Evolutionary conservation across 306 rosid species (phyloP), one percentile per base, ranked within the genome.

Genomic region (Crotalaria pallida): DNA sequence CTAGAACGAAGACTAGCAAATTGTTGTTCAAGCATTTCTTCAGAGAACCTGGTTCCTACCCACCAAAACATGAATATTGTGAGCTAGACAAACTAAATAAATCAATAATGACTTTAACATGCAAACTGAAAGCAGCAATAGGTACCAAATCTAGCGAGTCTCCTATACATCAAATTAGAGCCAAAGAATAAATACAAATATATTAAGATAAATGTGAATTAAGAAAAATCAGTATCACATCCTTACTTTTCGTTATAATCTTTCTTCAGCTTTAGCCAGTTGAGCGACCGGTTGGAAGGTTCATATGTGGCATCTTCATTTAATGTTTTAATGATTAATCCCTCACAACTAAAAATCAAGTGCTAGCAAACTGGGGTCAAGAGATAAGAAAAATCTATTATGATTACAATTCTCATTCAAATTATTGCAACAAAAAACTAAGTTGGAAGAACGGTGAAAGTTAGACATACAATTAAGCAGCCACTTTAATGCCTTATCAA

Each of bases 61-160:
- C 61, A 77, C 34, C 65, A 31, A 23, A 43, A 65, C 21, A 61
- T 69, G 23, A 64, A 67, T 29, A 52, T 75, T 79, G 34, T 15
- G 3, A 64, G 70, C 77, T 53, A 65, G 72, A 61, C 3, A 26
- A 26, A 26, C 3, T 1, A 26, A 1, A 26, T 1, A 26, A 26
- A 26, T 26, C 29, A 26, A 3, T 26, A 26, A 26, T 26, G 29
- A 26, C 29, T n/a, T 26, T 26, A 26, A 26, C 29, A 26, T 26
- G 29, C 1, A 26, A 26, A n/a, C n/a, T n/a, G 64, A 93, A 93
- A 68, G 96, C 98, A 69, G 86, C 98, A 76, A 94, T 88, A 58
- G 98, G 97, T 18, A 88, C 98, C 96, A 90, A 84, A 87, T 94
- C 96, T 63, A 94, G 77, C 0, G 98, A 94, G 82, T 94, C 96